phyloP scores from a whole-genome alignment of 2,329 filamentous ascomycete species.

The Pseudonectria buxi region DNA sequence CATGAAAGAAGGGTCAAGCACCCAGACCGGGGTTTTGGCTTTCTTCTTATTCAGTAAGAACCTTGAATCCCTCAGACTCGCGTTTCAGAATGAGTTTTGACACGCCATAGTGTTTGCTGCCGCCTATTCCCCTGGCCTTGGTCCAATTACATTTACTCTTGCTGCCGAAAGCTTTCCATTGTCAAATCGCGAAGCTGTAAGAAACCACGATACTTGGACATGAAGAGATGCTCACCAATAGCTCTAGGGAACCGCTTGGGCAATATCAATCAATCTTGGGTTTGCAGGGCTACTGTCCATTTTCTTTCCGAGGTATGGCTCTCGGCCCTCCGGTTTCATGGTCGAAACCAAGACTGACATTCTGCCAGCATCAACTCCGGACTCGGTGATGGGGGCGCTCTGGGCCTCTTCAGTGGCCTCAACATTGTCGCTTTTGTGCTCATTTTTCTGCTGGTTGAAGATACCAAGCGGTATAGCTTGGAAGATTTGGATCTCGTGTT shows the following conservation, averaged over 20 bases:
- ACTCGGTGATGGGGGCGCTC: conserved; percentile 26
- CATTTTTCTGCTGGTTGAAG: conserved; percentile 40
- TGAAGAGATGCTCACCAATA: conserved; percentile 12
- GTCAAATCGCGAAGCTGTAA: conserved; percentile 39
- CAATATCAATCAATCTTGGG: conserved; percentile 38
- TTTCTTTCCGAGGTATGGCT: conserved; percentile 28
- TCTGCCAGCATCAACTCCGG: conserved; percentile 27
- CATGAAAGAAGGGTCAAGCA: conserved; percentile 11
- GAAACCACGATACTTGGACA: neutral
- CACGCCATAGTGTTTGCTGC: conserved; percentile 28
- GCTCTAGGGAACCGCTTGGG: conserved; percentile 35
- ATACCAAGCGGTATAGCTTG: conserved; percentile 41
- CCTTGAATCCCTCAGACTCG: conserved; percentile 1
- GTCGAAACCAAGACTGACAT: conserved; percentile 39
- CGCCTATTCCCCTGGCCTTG: conserved; percentile 33
- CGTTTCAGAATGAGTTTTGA: too few species aligned
- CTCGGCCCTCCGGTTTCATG: conserved; percentile 24
- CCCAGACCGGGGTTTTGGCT: conserved; percentile 25
- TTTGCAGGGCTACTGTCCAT: conserved; percentile 40
- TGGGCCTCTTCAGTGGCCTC: conserved; percentile 37
- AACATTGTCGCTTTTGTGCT: conserved; percentile 38
- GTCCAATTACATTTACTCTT: conserved; percentile 42
- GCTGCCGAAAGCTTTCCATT: conserved; percentile 43
- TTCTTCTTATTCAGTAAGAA: conserved; percentile 30
- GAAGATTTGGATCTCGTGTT: conserved; percentile 30